Percentiles rank a stretch among this genome's conserved stretches.
Conservation (phyloP, 1,284 basidiomycete species). For the Cutaneotrichosporon spelunceum region DNA sequence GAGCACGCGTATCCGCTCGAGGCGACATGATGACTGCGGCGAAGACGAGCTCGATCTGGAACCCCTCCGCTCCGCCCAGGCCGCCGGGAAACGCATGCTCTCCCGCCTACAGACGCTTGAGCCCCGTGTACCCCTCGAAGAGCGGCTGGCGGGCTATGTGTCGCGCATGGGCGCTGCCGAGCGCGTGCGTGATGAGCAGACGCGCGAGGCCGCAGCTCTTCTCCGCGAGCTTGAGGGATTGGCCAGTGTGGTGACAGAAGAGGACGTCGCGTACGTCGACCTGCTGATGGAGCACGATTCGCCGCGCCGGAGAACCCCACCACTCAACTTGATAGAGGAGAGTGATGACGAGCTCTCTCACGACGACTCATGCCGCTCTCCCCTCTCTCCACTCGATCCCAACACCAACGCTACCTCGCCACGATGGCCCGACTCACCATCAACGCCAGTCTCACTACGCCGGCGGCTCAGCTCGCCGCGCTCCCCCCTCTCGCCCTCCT, state of each 20-base stretch:
- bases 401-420: background rate
- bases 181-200: slow-evolving; percentile 21
- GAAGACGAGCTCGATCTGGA: background rate
- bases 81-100: background rate
- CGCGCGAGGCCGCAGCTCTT: slow-evolving; percentile 15
- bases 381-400: slow-evolving; percentile 5
- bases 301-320: background rate
- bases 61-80: background rate
- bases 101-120: background rate
- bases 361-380: background rate
- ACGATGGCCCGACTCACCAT: background rate
- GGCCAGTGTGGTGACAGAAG: slow-evolving; percentile 4
- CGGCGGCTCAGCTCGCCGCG: background rate
- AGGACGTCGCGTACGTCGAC: slow-evolving; percentile 4
- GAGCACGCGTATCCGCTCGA: background rate
- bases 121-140: slow-evolving; percentile 12
- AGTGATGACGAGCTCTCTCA: background rate
- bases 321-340: background rate
- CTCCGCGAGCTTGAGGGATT: slow-evolving; percentile 15
- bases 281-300: slow-evolving; percentile 3
- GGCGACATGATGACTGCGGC: background rate
- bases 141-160: slow-evolving; percentile 11
- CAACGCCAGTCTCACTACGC: background rate
- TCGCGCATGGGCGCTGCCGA: slow-evolving; percentile 16
- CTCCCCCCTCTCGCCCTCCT: background rate